Base-by-base conservation (phyloP, 345 rosid species). In the Syzygium aqueum region DNA sequence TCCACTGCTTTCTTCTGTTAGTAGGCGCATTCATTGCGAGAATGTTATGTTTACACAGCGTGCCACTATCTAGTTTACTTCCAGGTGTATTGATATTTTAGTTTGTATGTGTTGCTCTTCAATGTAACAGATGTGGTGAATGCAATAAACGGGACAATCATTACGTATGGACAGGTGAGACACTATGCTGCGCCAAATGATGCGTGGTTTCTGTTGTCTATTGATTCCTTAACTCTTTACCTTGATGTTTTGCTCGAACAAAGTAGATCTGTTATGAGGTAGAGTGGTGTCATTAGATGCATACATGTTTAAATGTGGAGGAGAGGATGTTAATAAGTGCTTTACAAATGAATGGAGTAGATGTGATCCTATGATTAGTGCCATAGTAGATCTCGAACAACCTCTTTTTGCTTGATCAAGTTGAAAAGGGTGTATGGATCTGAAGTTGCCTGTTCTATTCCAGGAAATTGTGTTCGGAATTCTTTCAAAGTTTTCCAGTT, bases 81-180 rank as follows among this genome's bases (percentile, higher is more conserved):
- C 80, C 80, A 17, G 10, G 22, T 63, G 28, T 51, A 61, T 63
- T 28, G 23, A 33, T 54, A 17, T 30, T 78, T 61, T 73, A 40
- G 28, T 53, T 78, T 56, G 11, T 56, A 10, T 46, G 40, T 3
- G 59, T 40, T 87, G 27, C 87, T 17, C 50, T 63, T 59, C 30
- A 53, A 54, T 82, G 77, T 88, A 88, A 86, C 94, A 97, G 98
- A 94, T 92, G 96, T 94, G 78, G 84, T 95, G 30, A 94, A 92
- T 84, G 98, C 89, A 53, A 90, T 91, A 28, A 97, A 96, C 87
- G 99, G 99, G 53, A 94, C 97, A 13, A 93, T 97, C 89, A 97
- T 97, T 87, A 93, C 96, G 51, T 94, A 95, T 37, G 98, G 99
- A 86, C 99, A 97, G 98, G 99, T 94, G 82, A 91, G 78, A 73